Evolutionary conservation across 2,329 filamentous ascomycete genomes (phyloP).

Genomic region (Macrophomina pseudophaseolina): DNA sequence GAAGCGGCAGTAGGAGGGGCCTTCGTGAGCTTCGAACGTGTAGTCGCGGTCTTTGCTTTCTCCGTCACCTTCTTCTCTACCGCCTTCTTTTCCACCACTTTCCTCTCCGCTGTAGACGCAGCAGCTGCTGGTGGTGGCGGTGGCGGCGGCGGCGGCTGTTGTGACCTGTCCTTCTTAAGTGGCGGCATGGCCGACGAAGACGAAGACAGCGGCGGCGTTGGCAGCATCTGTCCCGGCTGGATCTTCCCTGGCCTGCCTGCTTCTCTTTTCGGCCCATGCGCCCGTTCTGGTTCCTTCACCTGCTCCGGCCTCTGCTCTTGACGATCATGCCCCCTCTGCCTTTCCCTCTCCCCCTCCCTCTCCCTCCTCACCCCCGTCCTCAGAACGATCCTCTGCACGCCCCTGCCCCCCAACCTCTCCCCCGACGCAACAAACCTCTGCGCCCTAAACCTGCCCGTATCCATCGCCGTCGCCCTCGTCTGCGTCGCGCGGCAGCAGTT

Average conservation of each 20-base stretch:
- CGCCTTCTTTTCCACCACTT: no score
- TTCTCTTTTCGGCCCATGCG: no score
- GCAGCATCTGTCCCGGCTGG: no score
- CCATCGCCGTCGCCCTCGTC: not conserved
- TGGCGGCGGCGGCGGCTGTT: not conserved
- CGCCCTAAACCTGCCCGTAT: no score
- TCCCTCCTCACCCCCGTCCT: not conserved
- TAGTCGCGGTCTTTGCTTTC: no score
- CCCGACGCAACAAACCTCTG: not conserved
- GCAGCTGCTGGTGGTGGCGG: no score
- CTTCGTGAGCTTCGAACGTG: no score
- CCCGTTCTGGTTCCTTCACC: not conserved
- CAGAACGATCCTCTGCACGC: constrained; percentile 18
- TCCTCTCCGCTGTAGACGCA: no score
- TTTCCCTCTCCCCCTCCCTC: not conserved
- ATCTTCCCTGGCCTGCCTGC: no score
- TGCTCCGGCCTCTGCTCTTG: not conserved
- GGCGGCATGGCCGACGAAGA: no score
- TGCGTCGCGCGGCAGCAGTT: constrained; percentile 3
- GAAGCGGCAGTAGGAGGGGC: no score
- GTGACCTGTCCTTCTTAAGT: not conserved
- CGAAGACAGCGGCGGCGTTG: no score
- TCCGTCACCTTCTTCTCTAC: not conserved
- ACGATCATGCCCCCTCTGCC: not conserved
- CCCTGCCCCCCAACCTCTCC: constrained; percentile 16